Percentiles rank a stretch among this genome's conserved stretches.
These are phyloP conservation scores for Oxyria digyna DNA, from an alignment of 148 eudicot species.

Conservation along the genomic window DNA sequence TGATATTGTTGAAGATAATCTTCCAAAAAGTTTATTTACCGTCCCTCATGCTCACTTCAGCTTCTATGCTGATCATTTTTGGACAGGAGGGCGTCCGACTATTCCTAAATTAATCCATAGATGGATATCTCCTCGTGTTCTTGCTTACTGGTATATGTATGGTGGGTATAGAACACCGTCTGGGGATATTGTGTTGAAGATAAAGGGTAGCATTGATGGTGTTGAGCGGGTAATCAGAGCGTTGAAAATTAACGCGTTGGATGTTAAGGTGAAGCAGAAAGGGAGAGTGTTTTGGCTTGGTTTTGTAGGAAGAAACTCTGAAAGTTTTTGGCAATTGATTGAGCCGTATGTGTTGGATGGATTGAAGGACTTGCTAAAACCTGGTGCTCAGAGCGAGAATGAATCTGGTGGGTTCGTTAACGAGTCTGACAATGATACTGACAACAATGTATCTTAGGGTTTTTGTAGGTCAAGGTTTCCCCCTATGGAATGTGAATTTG, in stretches of 20 bases:
- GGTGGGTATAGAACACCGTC: conserved; percentile 64
- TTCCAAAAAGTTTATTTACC: conserved; percentile 44
- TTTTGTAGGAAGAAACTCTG: conserved; percentile 60
- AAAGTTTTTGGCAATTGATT: conserved; percentile 42
- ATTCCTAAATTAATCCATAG: conserved; percentile 76
- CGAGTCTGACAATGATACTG: background rate
- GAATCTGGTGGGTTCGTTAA: background rate
- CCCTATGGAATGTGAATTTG: background rate
- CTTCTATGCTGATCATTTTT: conserved; percentile 77
- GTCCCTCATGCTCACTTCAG: conserved; percentile 55
- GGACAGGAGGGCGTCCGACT: conserved; percentile 41
- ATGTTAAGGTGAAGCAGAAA: conserved; percentile 54
- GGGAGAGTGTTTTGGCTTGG: conserved; percentile 77
- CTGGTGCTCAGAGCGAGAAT: conserved; percentile 17
- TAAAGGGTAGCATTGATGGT: conserved; percentile 51
- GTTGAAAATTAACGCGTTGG: conserved; percentile 45
- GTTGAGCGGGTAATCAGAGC: conserved; percentile 47
- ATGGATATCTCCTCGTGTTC: conserved; percentile 82
- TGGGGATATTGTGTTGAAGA: conserved; percentile 73
- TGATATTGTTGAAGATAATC: conserved; percentile 17
- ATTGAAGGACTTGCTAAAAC: conserved; percentile 34
- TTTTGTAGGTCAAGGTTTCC: background rate
- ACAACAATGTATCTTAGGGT: background rate
- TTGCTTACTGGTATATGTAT: conserved; percentile 96
- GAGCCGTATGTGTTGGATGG: conserved; percentile 55